phyloP scores from a whole-genome alignment of 257 asterid genomes.

The Echites panduratus region DNA sequence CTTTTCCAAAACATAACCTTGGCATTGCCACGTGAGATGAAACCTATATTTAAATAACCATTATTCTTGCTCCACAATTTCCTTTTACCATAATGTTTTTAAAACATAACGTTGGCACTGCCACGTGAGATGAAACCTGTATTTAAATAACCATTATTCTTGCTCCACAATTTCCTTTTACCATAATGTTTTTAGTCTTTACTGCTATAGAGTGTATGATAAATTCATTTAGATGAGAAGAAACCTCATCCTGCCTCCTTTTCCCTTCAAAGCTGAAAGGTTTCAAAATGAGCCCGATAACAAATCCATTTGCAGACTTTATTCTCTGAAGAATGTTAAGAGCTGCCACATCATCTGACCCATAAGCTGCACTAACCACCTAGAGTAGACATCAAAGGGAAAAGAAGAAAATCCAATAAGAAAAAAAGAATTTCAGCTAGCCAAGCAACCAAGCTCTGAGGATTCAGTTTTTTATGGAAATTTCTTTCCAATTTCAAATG shows the following conservation, averaged over 20 bases:
- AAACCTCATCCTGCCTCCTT: constrained; percentile 86
- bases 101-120: not conserved
- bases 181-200: not conserved
- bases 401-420: constrained; percentile 8
- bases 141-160: not conserved
- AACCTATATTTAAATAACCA: not conserved
- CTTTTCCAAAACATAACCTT: not conserved
- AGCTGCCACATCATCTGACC: constrained; percentile 60
- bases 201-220: not conserved
- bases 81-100: not conserved
- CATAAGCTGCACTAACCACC: constrained; percentile 96
- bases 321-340: constrained; percentile 60
- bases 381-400: constrained; percentile 22
- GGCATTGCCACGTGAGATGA: not conserved
- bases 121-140: not conserved
- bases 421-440: not conserved
- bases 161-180: not conserved
- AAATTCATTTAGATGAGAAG: constrained; percentile 2
- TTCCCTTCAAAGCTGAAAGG: constrained; percentile 96
- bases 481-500: not conserved
- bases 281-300: constrained; percentile 68
- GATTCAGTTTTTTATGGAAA: not conserved
- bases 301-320: constrained; percentile 58
- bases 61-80: not conserved
- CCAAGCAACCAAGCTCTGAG: not conserved